Conservation (phyloP, 176 grass and related monocot species). For the Aegilops longissima region DNA sequence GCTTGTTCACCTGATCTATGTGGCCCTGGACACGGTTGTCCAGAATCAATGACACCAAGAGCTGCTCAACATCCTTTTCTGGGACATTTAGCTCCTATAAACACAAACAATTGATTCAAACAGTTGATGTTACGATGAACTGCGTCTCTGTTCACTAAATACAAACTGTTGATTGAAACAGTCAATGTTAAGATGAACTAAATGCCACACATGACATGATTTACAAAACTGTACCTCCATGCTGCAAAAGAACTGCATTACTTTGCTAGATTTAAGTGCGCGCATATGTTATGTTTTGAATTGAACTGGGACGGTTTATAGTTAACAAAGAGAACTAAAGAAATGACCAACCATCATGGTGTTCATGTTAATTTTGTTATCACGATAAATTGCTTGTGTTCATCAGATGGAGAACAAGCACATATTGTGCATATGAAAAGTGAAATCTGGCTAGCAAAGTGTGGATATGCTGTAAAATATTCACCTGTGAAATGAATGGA, state of each 20-base stretch:
- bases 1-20: conserved; percentile 98
- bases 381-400: neutral
- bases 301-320: neutral
- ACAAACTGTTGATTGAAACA: no score
- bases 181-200: neutral
- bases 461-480: conserved; percentile 13
- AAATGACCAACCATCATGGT: neutral
- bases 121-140: neutral
- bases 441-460: neutral
- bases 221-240: neutral
- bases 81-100: conserved; percentile 87
- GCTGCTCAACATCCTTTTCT: conserved; percentile 97
- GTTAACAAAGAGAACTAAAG: neutral
- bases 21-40: conserved; percentile 96
- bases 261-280: neutral
- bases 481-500: conserved; percentile 97
- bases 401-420: neutral
- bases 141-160: conserved; percentile 55
- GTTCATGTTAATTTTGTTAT: neutral
- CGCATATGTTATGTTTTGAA: neutral
- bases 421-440: neutral
- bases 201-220: neutral
- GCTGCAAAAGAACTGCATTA: neutral
- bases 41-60: conserved; percentile 90
- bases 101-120: conserved; percentile 13